These are phyloP conservation scores for Suillus alpinus DNA, from an alignment of 768 basidiomycete species.

Conservation along the genomic window DNA sequence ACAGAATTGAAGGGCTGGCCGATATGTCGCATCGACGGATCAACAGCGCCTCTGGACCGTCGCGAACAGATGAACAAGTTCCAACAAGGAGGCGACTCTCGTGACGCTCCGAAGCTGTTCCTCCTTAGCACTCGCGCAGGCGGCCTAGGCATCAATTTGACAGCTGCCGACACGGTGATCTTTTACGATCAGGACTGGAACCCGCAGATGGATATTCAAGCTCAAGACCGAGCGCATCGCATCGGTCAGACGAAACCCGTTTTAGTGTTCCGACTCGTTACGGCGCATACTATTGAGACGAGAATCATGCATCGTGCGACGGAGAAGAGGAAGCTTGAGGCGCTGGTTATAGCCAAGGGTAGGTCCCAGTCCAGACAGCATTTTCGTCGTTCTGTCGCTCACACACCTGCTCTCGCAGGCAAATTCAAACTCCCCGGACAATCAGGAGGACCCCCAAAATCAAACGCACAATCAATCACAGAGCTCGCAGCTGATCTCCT, in stretches of 20 bases:
- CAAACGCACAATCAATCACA: constrained; percentile 63
- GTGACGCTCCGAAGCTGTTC: constrained; percentile 71
- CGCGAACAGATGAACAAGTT: constrained; percentile 82
- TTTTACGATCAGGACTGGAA: constrained; percentile 40
- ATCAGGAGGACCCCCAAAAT: constrained; percentile 35
- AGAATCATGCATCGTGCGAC: constrained; percentile 86
- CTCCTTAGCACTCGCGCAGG: constrained; percentile 93
- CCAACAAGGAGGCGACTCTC: constrained; percentile 64
- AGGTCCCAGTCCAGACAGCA: neutral
- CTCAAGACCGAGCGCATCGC: constrained; percentile 92
- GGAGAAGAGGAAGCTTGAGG: constrained; percentile 89
- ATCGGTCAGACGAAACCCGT: constrained; percentile 94
- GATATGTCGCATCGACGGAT: constrained; percentile 91
- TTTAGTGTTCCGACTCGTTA: constrained; percentile 84
- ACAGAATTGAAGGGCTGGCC: constrained; percentile 76
- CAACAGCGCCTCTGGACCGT: constrained; percentile 76
- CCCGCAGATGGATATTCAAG: constrained; percentile 96
- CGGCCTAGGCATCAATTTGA: constrained; percentile 94
- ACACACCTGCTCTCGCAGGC: constrained; percentile 39
- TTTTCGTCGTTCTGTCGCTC: neutral
- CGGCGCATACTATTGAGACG: constrained; percentile 86
- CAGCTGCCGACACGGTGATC: constrained; percentile 49
- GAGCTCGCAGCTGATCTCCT: constrained; percentile 81
- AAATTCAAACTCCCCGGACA: constrained; percentile 79
- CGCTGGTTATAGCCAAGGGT: constrained; percentile 94